Evolutionary conservation across 805 yeast genomes (phyloP).

Genomic region (Zygosaccharomyces bisporus): DNA sequence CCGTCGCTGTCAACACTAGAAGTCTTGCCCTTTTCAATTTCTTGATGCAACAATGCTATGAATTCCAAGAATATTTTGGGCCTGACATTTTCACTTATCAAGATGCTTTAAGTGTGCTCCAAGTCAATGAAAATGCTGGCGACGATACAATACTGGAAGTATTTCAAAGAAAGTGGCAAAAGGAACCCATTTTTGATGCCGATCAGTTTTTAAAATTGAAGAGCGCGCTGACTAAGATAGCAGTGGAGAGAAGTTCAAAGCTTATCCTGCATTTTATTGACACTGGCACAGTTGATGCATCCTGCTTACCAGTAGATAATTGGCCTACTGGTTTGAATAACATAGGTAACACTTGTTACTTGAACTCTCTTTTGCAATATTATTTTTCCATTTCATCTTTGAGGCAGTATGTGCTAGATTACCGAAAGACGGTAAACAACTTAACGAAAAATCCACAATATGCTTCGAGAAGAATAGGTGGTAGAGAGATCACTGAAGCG

Average conservation of each 20-base stretch:
- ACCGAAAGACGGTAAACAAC: conserved; percentile 40
- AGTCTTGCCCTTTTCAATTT: conserved; percentile 56
- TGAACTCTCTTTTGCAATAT: conserved; percentile 86
- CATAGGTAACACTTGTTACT: conserved; percentile 93
- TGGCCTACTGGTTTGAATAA: conserved; percentile 93
- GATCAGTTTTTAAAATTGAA: conserved; percentile 56
- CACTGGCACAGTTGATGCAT: conserved; percentile 60
- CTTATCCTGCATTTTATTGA: conserved; percentile 53
- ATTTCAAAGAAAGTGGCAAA: conserved; percentile 33
- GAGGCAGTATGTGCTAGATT: conserved; percentile 59
- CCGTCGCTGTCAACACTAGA: conserved; percentile 56
- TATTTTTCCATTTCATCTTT: conserved; percentile 84
- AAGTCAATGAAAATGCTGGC: conserved; percentile 46
- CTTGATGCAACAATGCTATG: conserved; percentile 40
- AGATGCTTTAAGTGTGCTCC: conserved; percentile 49
- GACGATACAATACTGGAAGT: conserved; percentile 45
- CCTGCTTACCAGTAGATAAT: conserved; percentile 54
- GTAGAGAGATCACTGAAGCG: conserved; percentile 69
- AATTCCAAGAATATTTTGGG: conserved; percentile 27
- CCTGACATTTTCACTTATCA: conserved; percentile 30
- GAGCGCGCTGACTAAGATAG: conserved; percentile 54
- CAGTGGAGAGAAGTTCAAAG: conserved; percentile 50
- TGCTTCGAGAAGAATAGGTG: conserved; percentile 70
- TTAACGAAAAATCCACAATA: conserved; percentile 21
- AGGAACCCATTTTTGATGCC: conserved; percentile 28